Conservation (phyloP, 768 basidiomycete genomes). For the Tylopilus vinaceipallidus region DNA sequence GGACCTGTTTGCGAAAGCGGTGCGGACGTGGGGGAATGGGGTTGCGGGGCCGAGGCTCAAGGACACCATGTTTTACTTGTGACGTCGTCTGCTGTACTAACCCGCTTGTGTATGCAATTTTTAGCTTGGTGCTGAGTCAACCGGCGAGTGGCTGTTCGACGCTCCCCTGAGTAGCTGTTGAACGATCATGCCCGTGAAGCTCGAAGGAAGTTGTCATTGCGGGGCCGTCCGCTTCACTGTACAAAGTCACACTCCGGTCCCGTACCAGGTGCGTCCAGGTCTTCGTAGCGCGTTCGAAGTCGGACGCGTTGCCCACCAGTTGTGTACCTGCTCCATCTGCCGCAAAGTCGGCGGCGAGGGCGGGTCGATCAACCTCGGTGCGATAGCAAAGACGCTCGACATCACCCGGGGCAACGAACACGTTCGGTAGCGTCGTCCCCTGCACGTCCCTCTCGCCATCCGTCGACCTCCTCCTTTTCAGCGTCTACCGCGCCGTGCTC, state of each 20-base stretch:
- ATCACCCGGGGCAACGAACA: slow-evolving; percentile 51
- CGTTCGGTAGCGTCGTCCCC: slow-evolving; percentile 40
- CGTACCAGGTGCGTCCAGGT: slow-evolving; percentile 54
- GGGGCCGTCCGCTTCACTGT: slow-evolving; percentile 35
- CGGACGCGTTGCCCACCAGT: slow-evolving; percentile 27
- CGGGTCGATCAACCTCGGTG: slow-evolving; percentile 67
- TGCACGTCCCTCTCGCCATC: no score
- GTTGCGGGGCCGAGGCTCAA: slow-evolving; percentile 48
- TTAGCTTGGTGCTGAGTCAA: no score
- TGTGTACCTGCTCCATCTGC: slow-evolving; percentile 69
- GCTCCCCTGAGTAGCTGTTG: not conserved
- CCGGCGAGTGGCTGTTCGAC: no score
- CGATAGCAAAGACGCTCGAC: slow-evolving; percentile 46
- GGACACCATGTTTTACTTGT: slow-evolving; percentile 72
- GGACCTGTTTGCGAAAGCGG: slow-evolving; percentile 50
- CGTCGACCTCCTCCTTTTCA: slow-evolving; percentile 14
- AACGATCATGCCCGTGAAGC: slow-evolving; percentile 54
- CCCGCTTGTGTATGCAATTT: no score
- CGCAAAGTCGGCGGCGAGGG: slow-evolving; percentile 67
- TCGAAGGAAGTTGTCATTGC: slow-evolving; percentile 41
- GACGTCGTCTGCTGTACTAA: not conserved
- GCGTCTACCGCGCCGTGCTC: slow-evolving; percentile 62
- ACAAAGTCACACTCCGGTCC: slow-evolving; percentile 52
- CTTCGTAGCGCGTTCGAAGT: not conserved
- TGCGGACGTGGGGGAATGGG: slow-evolving; percentile 53